Percentiles rank a stretch among this genome's conserved stretches.
Evolutionary conservation across 495 filamentous ascomycete genomes (phyloP).

Genomic region (Cudoniella acicularis): DNA sequence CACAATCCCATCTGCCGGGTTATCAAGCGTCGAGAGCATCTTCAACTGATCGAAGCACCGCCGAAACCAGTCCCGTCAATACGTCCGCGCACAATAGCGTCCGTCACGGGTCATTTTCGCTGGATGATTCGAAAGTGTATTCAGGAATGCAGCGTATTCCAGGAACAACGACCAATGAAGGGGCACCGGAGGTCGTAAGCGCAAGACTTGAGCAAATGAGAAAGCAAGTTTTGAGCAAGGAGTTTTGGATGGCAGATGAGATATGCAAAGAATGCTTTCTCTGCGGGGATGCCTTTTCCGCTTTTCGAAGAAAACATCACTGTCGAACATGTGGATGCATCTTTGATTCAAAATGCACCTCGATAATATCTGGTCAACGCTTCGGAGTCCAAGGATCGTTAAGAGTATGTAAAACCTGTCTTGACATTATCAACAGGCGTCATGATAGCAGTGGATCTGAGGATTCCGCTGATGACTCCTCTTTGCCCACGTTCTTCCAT

Average conservation of each 20-base stretch:
- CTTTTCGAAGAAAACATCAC: constrained; percentile 94
- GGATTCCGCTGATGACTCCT: constrained; percentile 70
- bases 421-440: constrained; percentile 83
- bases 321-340: constrained; percentile 94
- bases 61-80: constrained; percentile 46
- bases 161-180: constrained; percentile 50
- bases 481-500: constrained; percentile 46
- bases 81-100: constrained; percentile 53
- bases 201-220: constrained; percentile 64
- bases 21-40: constrained; percentile 56
- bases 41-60: constrained; percentile 53
- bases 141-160: constrained; percentile 42
- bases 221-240: constrained; percentile 82
- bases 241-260: constrained; percentile 99
- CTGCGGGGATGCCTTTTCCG: constrained; percentile 84
- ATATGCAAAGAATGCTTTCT: constrained; percentile 97
- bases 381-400: constrained; percentile 87
- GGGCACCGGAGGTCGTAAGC: constrained; percentile 56
- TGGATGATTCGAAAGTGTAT: constrained; percentile 28
- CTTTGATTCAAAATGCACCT: constrained; percentile 95
- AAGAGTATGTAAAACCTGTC: constrained; percentile 92
- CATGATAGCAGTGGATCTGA: constrained; percentile 85
- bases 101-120: constrained; percentile 46
- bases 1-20: constrained; percentile 44
- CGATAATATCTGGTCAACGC: constrained; percentile 74